A percentile compares a stretch with the other conserved stretches of the same genome.
Conservation (phyloP, 2,329 filamentous ascomycete species). For the Hyphodiscus sp. region DNA sequence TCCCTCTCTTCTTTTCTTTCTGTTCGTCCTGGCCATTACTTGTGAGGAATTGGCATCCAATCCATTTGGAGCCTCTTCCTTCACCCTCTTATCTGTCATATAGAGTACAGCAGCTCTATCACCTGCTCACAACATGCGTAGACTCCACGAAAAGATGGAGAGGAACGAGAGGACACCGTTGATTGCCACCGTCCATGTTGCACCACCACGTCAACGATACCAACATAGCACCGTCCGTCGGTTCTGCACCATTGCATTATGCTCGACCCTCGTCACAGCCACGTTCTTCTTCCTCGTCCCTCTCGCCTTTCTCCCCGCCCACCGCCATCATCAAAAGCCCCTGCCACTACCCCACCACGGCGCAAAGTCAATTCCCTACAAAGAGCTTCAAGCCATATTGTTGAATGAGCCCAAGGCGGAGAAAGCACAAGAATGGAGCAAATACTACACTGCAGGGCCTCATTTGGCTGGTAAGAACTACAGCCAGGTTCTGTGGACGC, state of each 20-base stretch:
- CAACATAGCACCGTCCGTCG: slow-evolving; percentile 55
- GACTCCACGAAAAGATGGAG: slow-evolving; percentile 22
- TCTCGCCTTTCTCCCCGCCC: slow-evolving; percentile 36
- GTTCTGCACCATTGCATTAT: slow-evolving; percentile 57
- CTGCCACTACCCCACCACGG: slow-evolving; percentile 24
- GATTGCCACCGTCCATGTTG: slow-evolving; percentile 55
- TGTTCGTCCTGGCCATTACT: neutral
- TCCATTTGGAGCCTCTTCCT: neutral
- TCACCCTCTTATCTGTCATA: neutral
- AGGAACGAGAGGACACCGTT: slow-evolving; percentile 54
- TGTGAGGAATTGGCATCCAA: neutral
- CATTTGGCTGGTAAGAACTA: slow-evolving; percentile 74
- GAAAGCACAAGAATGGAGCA: slow-evolving; percentile 63
- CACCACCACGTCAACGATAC: slow-evolving; percentile 47
- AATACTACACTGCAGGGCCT: slow-evolving; percentile 69
- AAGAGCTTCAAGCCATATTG: slow-evolving; percentile 50
- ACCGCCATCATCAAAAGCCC: slow-evolving; percentile 29
- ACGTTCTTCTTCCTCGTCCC: slow-evolving; percentile 39
- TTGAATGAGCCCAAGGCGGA: slow-evolving; percentile 51
- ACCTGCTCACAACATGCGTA: neutral
- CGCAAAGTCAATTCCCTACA: slow-evolving; percentile 33
- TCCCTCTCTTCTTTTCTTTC: neutral
- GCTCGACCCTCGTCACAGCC: slow-evolving; percentile 43
- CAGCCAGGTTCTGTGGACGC: slow-evolving; percentile 66
- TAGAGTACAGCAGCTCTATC: slow-evolving; percentile 5